Base-by-base conservation (phyloP, 108 stramenopile genomes). In the Halocafeteria seosinensis region DNA sequence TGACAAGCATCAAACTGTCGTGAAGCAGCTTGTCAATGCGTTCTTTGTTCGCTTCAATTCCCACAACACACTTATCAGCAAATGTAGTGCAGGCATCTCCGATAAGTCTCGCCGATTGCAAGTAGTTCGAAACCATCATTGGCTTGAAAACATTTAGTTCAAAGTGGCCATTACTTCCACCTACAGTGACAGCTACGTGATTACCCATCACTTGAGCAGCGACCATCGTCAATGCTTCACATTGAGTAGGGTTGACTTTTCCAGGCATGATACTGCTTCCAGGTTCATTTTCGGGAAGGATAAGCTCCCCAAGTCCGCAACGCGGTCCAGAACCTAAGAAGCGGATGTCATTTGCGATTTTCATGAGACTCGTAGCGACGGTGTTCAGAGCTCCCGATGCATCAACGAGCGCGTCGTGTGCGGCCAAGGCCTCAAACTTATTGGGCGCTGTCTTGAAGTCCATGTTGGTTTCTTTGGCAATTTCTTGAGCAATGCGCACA, bases 91-190 rank as follows among this genome's bases (percentile, higher is more conserved):
- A 58, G 21, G 88, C 80, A 75, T 97, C 90, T 29, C 92, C 95
- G 58, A 97, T 62, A 55, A 97, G 68, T 28, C 89, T 72, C n/a
- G 90, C 88, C 55, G 89, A 91, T 23, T 87, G 78, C 52, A 97
- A 78, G 6, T 94, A 66, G 52, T 90, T 91, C 28, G 87, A 81
- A 27, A 77, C 76, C 90, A 97, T 97, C 62, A 97, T 84, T 9
- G 95, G 93, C 73, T 95, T 98, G 85, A 93, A 98, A 23, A 93
- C 91, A 72, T 98, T 98, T 55, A 94, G 79, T 73, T 98, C 93
- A 66, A 98, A 93, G 52, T 92, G 92, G 29, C 95, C 95, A 70
- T 98, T 89, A 35, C 86, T 78, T 8, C 93, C 93, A 29, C 89
- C 91, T 8, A 95, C 68, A 0, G 91, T 84, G 51, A 95, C 81